phyloP scores from a whole-genome alignment of 805 yeast genomes.

The Zygoascus tannicola region DNA sequence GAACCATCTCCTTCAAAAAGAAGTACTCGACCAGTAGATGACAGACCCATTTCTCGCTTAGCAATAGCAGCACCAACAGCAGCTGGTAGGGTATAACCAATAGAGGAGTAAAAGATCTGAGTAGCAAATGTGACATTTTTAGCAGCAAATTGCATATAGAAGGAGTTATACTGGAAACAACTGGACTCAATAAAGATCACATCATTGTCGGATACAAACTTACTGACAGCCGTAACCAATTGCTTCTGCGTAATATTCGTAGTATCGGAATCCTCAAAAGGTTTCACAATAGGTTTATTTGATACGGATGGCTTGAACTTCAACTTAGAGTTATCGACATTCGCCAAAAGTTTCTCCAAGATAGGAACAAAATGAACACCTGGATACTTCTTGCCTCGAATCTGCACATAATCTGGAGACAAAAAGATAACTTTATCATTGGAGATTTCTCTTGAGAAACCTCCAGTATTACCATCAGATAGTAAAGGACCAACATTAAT shows the following conservation, averaged over 20 bases:
- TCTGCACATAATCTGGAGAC: conserved; percentile 44
- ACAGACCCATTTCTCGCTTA: conserved; percentile 31
- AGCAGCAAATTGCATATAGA: conserved; percentile 54
- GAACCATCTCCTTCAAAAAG: conserved; percentile 88
- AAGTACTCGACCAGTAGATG: conserved; percentile 45
- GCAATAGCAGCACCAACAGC: conserved; percentile 78
- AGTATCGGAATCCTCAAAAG: conserved; percentile 19
- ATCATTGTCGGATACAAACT: conserved; percentile 51
- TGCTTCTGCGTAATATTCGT: conserved; percentile 33
- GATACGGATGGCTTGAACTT: conserved; percentile 15
- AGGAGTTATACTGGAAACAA: conserved; percentile 67
- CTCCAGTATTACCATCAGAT: conserved; percentile 65
- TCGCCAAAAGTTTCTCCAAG: conserved; percentile 34
- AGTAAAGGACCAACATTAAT: conserved; percentile 59
- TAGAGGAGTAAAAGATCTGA: conserved; percentile 73
- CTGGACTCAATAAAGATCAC: conserved; percentile 76
- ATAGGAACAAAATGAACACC: conserved; percentile 44
- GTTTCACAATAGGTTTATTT: conserved; percentile 23
- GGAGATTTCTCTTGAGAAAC: conserved; percentile 41
- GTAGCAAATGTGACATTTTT: conserved; percentile 37
- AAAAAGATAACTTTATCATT: conserved; percentile 39
- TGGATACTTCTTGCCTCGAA: conserved; percentile 34
- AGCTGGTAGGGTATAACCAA: conserved; percentile 84
- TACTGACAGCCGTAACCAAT: conserved; percentile 26
- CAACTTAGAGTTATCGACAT: conserved; percentile 28